Evolutionary conservation across 2,329 filamentous ascomycete genomes (phyloP), one percentile per base, ranked within the genome.

Genomic region (Xylaria sp.): DNA sequence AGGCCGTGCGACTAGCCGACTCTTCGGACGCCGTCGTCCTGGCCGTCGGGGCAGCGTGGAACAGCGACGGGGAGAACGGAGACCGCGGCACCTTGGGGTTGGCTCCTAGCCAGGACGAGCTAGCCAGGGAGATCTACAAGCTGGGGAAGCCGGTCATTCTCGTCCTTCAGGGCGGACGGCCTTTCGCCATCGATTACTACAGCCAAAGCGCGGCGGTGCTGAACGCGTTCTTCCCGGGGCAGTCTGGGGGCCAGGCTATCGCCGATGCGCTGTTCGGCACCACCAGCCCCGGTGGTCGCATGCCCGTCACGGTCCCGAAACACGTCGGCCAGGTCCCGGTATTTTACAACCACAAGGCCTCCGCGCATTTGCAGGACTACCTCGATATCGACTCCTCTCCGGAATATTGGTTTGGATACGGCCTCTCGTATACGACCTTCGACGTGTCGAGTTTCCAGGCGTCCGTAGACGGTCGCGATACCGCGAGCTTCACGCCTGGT

Each of bases 31-130:
- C 75, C 1, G 65, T 77, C 3, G 53, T 78, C 11, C 66, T 78
- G 9, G 67, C 74, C 0, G 64, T 75, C 0, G 75, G 75, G 2
- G 73, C 72, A 2, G 70, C 69, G n/a, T 78, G 75, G 75, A 74
- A 76, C 55, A 74, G 71, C 49, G 75, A 78, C 49, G 75, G 74
- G 38, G 75, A 78, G 61, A 67, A 64, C 44, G 75, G 71, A 13
- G 75, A 77, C 41, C 64, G 75, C 13, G 72, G 69, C 2, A 74
- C 70, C 0, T 61, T 78, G 0, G 65, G 65, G 2, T 66, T 78
- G 1, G 62, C 70, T 2, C 61, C 67, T 2, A 71, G 69, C 41
- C 75, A 78, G 56, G 73, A 74, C 9, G 41, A 49, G 1, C 66
- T 78, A 11, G 71, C 73, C 0, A 56, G 62, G 20, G 69, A 69